Base-by-base conservation (phyloP, 1,139 yeast species). In the Magnusiomyces suaveolens region DNA sequence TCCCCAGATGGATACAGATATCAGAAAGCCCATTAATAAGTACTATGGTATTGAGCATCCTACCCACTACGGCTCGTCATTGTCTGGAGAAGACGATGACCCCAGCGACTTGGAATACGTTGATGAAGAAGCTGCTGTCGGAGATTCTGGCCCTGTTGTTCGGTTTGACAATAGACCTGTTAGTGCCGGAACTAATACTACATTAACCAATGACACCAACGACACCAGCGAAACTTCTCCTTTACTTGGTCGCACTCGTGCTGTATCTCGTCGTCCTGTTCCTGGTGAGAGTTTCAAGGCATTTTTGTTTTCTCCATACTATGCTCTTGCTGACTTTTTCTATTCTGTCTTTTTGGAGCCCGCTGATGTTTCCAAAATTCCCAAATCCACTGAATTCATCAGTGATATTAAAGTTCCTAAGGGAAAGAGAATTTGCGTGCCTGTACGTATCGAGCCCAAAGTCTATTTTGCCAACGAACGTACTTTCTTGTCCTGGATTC, bases 391-490 rank as follows among this genome's bases (percentile, higher is more conserved):
- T 0, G 81, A 82, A 52, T 90, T 83, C 67, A 90, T 86, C 66
- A 63, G 64, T 24, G 63, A 68, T 53, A 59, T 70, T 53, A 59
- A 60, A 51, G 67, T 68, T 1, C 98, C 98, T 33, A 81, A 84
- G 52, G 89, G 89, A 56, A 94, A 94, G 72, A 82, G 94, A 72
- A 88, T 92, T 62, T 95, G 96, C 18, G 81, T 94, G 51, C 99
- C 99, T 48, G 95, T 97, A 29, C 81, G 99, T 63, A 95, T 92
- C 26, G 99, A 92, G 70, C 99, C 99, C 60, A 92, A 92, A 72
- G 98, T 92, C 25, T 94, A 92, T 74, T 92, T 92, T 69, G 98
- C 98, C 64, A 92, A 92, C 69, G 99, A 92, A 73, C 86, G 99
- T 77, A 92, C 98, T 1, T 92, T 92, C 70, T 78, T 92, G 60